Percentiles rank a stretch among this genome's conserved stretches.
phyloP scores from a whole-genome alignment of 2,329 filamentous ascomycete genomes.

The Aspergillus versicolor region DNA sequence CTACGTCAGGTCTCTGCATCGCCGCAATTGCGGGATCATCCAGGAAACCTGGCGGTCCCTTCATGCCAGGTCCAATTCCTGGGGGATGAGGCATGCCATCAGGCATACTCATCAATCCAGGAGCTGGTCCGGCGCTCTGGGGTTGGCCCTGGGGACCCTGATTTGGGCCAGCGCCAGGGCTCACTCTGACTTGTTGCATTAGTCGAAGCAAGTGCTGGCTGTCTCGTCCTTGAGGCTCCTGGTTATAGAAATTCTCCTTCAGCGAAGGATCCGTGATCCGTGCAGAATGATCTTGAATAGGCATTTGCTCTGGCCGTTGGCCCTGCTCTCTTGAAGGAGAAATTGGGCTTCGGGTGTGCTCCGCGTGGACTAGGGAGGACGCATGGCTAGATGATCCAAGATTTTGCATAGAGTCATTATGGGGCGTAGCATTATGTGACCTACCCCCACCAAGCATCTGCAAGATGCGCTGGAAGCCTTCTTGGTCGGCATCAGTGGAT shows the following conservation, averaged over 20 bases:
- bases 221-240: slow-evolving; percentile 55
- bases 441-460: slow-evolving; percentile 70
- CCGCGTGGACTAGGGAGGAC: slow-evolving; percentile 30
- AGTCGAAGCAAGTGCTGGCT: slow-evolving; percentile 83
- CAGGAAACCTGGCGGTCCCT: slow-evolving; percentile 38
- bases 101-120: slow-evolving; percentile 36
- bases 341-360: slow-evolving; percentile 28
- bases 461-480: slow-evolving; percentile 79
- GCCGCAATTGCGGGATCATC: slow-evolving; percentile 46
- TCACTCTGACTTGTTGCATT: slow-evolving; percentile 62
- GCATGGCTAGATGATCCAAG: slow-evolving; percentile 30
- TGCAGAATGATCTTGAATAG: slow-evolving; percentile 22
- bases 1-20: slow-evolving; percentile 40
- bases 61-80: slow-evolving; percentile 34
- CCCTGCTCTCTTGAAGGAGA: slow-evolving; percentile 32
- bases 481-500: slow-evolving; percentile 67
- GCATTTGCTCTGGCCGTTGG: slow-evolving; percentile 33
- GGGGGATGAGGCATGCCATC: slow-evolving; percentile 37
- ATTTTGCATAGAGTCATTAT: slow-evolving; percentile 38
- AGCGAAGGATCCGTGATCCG: slow-evolving; percentile 25
- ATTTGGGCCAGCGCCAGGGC: slow-evolving; percentile 23
- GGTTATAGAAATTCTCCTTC: slow-evolving; percentile 30
- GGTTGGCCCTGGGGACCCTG: slow-evolving; percentile 30
- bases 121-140: slow-evolving; percentile 28
- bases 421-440: slow-evolving; percentile 46